phyloP scores from a whole-genome alignment of 2,329 filamentous ascomycete species.

The Colletotrichum cereale region DNA sequence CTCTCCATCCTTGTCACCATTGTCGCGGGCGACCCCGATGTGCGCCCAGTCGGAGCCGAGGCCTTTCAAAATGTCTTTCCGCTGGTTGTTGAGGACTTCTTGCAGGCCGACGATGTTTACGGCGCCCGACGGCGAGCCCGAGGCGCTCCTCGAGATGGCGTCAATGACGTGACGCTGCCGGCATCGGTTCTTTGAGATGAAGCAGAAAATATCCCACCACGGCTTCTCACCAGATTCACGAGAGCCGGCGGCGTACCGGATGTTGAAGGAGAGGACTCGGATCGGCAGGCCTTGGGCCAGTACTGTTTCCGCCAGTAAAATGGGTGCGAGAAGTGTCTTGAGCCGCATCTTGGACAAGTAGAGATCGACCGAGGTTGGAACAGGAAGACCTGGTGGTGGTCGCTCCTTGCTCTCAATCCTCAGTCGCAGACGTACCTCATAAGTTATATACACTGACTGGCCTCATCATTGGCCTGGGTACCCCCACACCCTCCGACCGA shows the following conservation, averaged over 20 bases:
- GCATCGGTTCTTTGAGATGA: conserved; percentile 52
- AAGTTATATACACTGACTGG: neutral
- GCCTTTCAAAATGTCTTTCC: conserved; percentile 67
- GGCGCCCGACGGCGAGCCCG: conserved; percentile 54
- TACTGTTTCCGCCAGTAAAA: conserved; percentile 20
- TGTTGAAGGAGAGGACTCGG: conserved; percentile 74
- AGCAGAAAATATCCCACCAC: conserved; percentile 60
- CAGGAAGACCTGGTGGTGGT: neutral
- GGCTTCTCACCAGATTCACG: conserved; percentile 68
- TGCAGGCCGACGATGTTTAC: conserved; percentile 74
- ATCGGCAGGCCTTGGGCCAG: conserved; percentile 50
- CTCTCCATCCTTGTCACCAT: conserved; percentile 70
- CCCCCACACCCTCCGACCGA: conserved; percentile 10
- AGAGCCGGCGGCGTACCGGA: conserved; percentile 70
- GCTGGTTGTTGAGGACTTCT: conserved; percentile 73
- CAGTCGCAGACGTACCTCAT: neutral
- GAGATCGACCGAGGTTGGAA: conserved; percentile 1
- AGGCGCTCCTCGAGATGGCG: conserved; percentile 67
- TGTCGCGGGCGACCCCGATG: conserved; percentile 66
- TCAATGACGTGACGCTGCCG: conserved; percentile 64
- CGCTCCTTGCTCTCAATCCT: neutral
- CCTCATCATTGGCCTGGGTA: too few species aligned
- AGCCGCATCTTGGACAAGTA: conserved; percentile 23
- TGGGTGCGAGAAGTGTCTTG: conserved; percentile 22
- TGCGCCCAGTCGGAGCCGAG: conserved; percentile 62